phyloP scores from a whole-genome alignment of 2,329 filamentous ascomycete genomes.

The Beauveria sp. region DNA sequence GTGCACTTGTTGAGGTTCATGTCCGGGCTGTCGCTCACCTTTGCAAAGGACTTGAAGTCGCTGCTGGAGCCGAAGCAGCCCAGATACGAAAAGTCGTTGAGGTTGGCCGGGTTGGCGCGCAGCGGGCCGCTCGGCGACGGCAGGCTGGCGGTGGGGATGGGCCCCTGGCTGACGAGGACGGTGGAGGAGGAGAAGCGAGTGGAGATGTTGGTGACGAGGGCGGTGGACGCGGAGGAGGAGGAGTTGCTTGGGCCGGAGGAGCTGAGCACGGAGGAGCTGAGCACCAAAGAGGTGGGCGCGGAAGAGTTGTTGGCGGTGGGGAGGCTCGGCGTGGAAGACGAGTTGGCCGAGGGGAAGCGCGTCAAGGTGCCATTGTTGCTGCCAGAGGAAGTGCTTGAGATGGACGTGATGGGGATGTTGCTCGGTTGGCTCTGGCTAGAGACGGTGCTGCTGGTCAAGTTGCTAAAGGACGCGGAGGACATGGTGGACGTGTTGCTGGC shows the following conservation, averaged over 20 bases:
- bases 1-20: constrained; percentile 37
- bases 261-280: too few relatives aligned
- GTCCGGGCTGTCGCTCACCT: constrained; percentile 19
- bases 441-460: not conserved
- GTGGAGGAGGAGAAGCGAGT: not conserved
- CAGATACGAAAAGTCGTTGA: constrained; percentile 27
- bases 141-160: constrained; percentile 6
- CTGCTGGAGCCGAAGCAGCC: constrained; percentile 35
- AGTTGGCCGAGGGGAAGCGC: not conserved
- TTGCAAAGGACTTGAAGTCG: constrained; percentile 28
- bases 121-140: constrained; percentile 6
- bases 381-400: not conserved
- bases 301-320: not conserved
- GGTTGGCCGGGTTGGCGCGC: constrained; percentile 24
- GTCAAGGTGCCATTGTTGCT: not conserved
- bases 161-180: not conserved
- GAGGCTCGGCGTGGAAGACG: constrained; percentile 5
- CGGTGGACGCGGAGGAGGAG: not conserved
- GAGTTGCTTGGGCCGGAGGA: not conserved
- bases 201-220: constrained; percentile 18
- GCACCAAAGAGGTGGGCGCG: constrained; percentile 3
- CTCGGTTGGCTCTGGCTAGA: not conserved
- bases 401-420: not conserved
- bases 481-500: not conserved
- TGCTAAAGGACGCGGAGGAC: not conserved